Conservation (phyloP, 106 monocot genomes). For the Dendrobium huoshanense region DNA sequence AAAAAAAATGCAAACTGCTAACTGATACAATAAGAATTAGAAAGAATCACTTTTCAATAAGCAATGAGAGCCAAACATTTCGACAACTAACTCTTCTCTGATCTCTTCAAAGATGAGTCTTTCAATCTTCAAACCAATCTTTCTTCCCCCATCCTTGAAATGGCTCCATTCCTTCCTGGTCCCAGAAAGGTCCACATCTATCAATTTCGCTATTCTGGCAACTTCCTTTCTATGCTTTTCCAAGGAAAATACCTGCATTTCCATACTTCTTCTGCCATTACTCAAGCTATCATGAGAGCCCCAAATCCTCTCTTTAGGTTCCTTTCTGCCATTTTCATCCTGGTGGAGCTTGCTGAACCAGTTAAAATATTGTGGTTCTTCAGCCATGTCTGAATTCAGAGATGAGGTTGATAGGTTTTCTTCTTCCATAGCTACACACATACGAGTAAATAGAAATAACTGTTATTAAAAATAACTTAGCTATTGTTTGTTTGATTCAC, state of each 20-base stretch:
- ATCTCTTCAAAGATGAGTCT: conserved; percentile 10
- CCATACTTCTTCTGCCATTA: neutral
- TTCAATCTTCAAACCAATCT: neutral
- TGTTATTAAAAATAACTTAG: neutral
- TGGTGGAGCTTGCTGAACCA: neutral
- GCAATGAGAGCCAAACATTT: neutral
- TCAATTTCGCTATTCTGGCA: conserved; percentile 3
- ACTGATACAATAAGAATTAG: neutral
- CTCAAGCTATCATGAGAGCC: neutral
- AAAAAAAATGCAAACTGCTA: too few relatives aligned
- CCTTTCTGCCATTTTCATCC: neutral
- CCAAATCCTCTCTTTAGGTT: neutral
- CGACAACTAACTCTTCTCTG: neutral
- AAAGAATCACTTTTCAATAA: neutral
- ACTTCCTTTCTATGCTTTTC: neutral
- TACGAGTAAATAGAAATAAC: neutral
- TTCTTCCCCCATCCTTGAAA: neutral
- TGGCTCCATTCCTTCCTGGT: neutral
- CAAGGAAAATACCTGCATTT: neutral
- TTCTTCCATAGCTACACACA: neutral
- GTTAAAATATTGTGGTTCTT: neutral
- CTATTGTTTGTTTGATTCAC: too few relatives aligned
- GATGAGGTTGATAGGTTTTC: neutral
- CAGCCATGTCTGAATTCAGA: neutral
- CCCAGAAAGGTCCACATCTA: neutral